A percentile compares a stretch with the other conserved stretches of the same genome.
Evolutionary conservation across 371 early-diverging fungal genomes (phyloP).

Genomic region (Mucor plumbeus): DNA sequence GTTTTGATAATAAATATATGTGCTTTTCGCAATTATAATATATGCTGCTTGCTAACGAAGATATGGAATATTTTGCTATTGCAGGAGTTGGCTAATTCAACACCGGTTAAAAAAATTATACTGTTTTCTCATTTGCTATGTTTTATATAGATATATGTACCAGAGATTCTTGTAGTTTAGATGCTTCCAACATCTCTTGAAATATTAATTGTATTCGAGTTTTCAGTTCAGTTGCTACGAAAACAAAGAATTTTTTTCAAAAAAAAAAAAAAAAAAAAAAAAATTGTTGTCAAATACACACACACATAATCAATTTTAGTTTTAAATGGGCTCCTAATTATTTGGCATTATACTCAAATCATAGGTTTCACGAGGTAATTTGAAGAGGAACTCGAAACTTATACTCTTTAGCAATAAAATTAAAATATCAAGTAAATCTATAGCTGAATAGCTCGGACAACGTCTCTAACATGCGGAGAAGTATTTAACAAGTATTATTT

Average conservation of each 20-base stretch:
- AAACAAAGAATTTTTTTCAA: background rate
- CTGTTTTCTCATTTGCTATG: background rate
- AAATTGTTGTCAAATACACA: background rate
- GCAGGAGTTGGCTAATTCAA: too few species aligned
- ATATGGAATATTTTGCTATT: slow-evolving; percentile 18
- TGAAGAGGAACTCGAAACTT: background rate
- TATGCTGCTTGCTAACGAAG: slow-evolving; percentile 17
- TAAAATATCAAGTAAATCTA: background rate
- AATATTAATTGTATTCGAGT: background rate
- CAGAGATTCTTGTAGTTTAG: background rate
- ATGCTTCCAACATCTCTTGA: slow-evolving; percentile 3
- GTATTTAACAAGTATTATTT: too few species aligned
- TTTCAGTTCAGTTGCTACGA: background rate
- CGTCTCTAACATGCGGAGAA: too few species aligned
- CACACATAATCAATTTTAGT: background rate
- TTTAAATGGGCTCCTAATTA: background rate
- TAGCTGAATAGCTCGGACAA: too few species aligned
- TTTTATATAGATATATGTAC: background rate
- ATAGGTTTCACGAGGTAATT: background rate
- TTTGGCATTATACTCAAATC: background rate
- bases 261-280: background rate
- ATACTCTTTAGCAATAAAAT: background rate
- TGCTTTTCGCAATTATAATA: slow-evolving; percentile 26
- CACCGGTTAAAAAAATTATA: too few species aligned
- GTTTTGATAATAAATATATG: slow-evolving; percentile 14